Percentiles rank a stretch among this genome's conserved stretches.
Evolutionary conservation across 1,284 basidiomycete species (phyloP).

Genomic region (Thelephora terrestris): DNA sequence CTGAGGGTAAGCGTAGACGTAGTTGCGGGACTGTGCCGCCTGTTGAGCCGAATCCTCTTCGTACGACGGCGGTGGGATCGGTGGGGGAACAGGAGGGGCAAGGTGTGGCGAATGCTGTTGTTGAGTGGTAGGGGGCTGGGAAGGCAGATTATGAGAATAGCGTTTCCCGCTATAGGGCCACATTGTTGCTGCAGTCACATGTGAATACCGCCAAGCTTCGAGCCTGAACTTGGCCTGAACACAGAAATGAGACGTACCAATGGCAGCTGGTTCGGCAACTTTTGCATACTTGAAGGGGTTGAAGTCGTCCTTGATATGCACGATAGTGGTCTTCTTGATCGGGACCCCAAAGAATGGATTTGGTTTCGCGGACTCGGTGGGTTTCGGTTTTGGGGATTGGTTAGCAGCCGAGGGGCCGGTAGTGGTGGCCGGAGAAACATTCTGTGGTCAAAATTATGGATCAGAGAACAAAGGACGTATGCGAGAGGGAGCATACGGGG

Average conservation of each 20-base stretch:
- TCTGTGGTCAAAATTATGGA: slow-evolving; percentile 25
- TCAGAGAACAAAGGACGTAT: slow-evolving; percentile 4
- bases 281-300: slow-evolving; percentile 88
- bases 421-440: slow-evolving; percentile 29
- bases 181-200: slow-evolving; percentile 39
- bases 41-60: slow-evolving; percentile 55
- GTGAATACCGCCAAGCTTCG: background rate
- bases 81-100: slow-evolving; percentile 52
- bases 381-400: slow-evolving; percentile 51
- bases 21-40: slow-evolving; percentile 37
- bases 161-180: slow-evolving; percentile 91
- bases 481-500: slow-evolving; percentile 36
- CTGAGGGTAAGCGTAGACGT: slow-evolving; percentile 63
- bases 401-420: slow-evolving; percentile 33
- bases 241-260: slow-evolving; percentile 43
- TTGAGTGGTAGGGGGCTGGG: slow-evolving; percentile 26
- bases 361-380: slow-evolving; percentile 31
- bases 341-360: slow-evolving; percentile 87
- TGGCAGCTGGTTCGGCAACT: slow-evolving; percentile 60
- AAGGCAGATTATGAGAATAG: slow-evolving; percentile 69
- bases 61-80: slow-evolving; percentile 60
- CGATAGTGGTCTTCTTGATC: slow-evolving; percentile 52
- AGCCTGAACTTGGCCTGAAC: slow-evolving; percentile 3
- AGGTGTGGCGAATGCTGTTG: slow-evolving; percentile 51
- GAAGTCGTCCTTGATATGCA: slow-evolving; percentile 89